phyloP scores from a whole-genome alignment of 495 filamentous ascomycete genomes.

The Aspergillus hancockii region DNA sequence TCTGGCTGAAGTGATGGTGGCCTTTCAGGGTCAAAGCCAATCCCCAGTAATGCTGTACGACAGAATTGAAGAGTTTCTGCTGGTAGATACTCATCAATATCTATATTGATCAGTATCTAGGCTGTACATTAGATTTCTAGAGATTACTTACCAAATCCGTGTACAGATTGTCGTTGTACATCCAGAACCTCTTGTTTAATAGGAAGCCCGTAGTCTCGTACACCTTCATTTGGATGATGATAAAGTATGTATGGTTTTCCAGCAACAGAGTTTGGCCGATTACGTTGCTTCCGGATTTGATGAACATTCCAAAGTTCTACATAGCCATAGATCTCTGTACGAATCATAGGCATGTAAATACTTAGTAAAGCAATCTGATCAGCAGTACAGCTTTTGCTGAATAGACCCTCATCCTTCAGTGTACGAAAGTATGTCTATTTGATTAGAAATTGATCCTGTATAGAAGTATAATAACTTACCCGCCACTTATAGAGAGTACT shows the following conservation, averaged over 20 bases:
- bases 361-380: slow-evolving; percentile 22
- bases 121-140: background rate
- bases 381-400: slow-evolving; percentile 10
- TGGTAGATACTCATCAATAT: slow-evolving; percentile 13
- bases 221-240: slow-evolving; percentile 16
- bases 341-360: slow-evolving; percentile 23
- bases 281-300: slow-evolving; percentile 20
- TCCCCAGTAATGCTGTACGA: background rate
- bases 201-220: slow-evolving; percentile 18
- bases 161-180: slow-evolving; percentile 9
- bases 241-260: slow-evolving; percentile 25
- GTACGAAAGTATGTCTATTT: slow-evolving; percentile 17
- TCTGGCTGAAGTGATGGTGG: slow-evolving; percentile 4
- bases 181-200: slow-evolving; percentile 10
- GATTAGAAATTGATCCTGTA: background rate
- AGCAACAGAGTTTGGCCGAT: slow-evolving; percentile 15
- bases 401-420: slow-evolving; percentile 16
- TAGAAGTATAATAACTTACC: slow-evolving; percentile 7
- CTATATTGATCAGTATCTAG: background rate
- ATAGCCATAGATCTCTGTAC: slow-evolving; percentile 16
- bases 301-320: slow-evolving; percentile 22
- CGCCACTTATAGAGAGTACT: slow-evolving; percentile 8
- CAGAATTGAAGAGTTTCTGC: background rate
- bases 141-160: slow-evolving; percentile 7
- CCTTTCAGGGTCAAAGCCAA: slow-evolving; percentile 7